Evolutionary conservation across 805 yeast genomes (phyloP).

Genomic region (Grigorovia humatica): DNA sequence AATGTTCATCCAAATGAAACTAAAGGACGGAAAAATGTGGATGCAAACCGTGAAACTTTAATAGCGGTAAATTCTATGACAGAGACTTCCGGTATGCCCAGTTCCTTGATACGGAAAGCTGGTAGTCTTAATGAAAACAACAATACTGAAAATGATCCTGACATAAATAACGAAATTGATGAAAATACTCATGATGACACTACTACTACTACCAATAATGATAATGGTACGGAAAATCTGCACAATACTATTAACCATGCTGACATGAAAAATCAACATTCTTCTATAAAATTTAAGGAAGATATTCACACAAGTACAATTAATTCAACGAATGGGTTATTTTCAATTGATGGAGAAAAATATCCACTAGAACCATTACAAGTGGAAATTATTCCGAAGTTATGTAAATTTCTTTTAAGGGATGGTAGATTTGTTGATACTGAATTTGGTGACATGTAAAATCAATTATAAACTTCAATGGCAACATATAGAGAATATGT

Average conservation of each 20-base stretch:
- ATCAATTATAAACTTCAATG: not conserved
- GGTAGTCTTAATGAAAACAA: not conserved
- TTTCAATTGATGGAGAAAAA: conserved; percentile 84
- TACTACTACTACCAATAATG: not conserved
- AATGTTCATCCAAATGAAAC: not conserved
- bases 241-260: not conserved
- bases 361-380: conserved; percentile 73
- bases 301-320: conserved; percentile 4
- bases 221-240: not conserved
- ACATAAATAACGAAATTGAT: conserved; percentile 30
- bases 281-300: not conserved
- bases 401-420: conserved; percentile 52
- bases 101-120: not conserved
- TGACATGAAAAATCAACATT: not conserved
- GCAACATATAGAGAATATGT: not conserved
- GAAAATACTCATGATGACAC: not conserved
- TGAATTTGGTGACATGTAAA: conserved; percentile 32
- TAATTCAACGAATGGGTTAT: conserved; percentile 30
- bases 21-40: not conserved
- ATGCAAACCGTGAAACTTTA: not conserved
- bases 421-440: conserved; percentile 52
- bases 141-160: conserved; percentile 1
- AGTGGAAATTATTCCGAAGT: conserved; percentile 63
- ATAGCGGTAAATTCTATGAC: not conserved
- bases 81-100: too few relatives aligned